Base-by-base conservation (phyloP, 768 basidiomycete genomes). In the Dacryopinax spathularia region DNA sequence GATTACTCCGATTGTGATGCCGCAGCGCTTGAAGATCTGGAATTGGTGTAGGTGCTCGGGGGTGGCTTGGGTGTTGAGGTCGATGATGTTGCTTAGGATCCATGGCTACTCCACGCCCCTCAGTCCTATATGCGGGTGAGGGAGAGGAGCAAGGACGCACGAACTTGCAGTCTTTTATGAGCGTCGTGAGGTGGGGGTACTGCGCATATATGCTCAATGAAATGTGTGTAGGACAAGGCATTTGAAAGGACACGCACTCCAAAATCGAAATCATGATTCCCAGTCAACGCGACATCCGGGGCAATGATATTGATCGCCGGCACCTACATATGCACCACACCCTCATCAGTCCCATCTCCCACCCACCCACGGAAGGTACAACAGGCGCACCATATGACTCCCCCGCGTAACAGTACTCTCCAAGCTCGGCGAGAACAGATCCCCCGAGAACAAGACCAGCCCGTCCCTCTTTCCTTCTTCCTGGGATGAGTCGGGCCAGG, bases 231-330 rank as follows among this genome's bases (percentile, higher is more conserved):
- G n/a, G 13, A 44, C 2, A 37, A 7, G 29, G 10, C 27, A 16
- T 5, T 6, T 41, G 7, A 9, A 6, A 18, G 12, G 7, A 18
- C 25, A 65, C 75, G 59, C 64, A 87, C 39, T 41, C 88, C 88
- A 67, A 88, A 90, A 73, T 94, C 92, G 73, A 93, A 93, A 68
- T 94, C 92, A 67, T 96, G 92, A 71, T 96, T 94, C 3, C 91
- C 91, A 63, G 88, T 84, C 65, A 91, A 77, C 6, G 91, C 81
- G 35, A 86, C 84, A 73, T 94, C 89, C 25, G 89, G 80, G n/a
- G 78, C 81, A 44, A 95, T 77, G 65, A 80, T 79, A 69, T 94
- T 94, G 76, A 93, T 82, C 31, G 94, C 82, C 1, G 91, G 91
- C 29, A 91, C 88, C 89, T 89, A 68, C 25, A 43, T 16, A 13